These are phyloP conservation scores for Megacollybia platyphylla DNA, from an alignment of 1,284 basidiomycete genomes.

Conservation along the genomic window DNA sequence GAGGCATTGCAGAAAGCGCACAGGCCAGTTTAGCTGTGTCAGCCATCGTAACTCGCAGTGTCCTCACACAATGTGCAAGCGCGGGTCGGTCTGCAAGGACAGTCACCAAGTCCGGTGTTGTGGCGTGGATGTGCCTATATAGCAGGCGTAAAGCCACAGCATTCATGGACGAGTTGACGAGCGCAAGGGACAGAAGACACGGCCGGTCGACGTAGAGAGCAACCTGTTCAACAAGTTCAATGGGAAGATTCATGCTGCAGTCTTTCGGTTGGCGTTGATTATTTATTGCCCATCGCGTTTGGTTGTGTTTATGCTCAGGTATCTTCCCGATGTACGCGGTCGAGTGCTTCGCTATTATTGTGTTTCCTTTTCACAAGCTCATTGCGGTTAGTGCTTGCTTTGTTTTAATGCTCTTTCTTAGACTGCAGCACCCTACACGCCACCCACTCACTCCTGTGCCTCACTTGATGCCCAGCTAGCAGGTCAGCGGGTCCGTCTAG, in stretches of 20 bases:
- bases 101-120: slow-evolving; percentile 14
- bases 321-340: not conserved
- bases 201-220: slow-evolving; percentile 15
- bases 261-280: not conserved
- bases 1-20: slow-evolving; percentile 45
- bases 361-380: slow-evolving; percentile 6
- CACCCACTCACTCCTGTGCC: slow-evolving; percentile 55
- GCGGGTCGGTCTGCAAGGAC: slow-evolving; percentile 39
- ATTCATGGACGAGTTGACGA: slow-evolving; percentile 29
- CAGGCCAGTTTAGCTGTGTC: slow-evolving; percentile 26
- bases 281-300: slow-evolving; percentile 3
- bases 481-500: slow-evolving; percentile 51
- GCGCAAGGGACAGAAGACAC: slow-evolving; percentile 23
- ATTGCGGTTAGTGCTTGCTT: slow-evolving; percentile 14
- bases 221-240: slow-evolving; percentile 41
- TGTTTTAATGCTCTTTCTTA: slow-evolving; percentile 5
- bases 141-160: slow-evolving; percentile 43
- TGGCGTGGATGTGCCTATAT: slow-evolving; percentile 36
- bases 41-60: slow-evolving; percentile 40
- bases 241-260: slow-evolving; percentile 21
- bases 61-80: slow-evolving; percentile 45
- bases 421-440: slow-evolving; percentile 44
- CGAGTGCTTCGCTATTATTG: slow-evolving; percentile 4
- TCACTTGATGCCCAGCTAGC: slow-evolving; percentile 41
- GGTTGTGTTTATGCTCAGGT: not conserved